phyloP scores from a whole-genome alignment of 371 early-diverging fungal species.

The Mortierella sp. region DNA sequence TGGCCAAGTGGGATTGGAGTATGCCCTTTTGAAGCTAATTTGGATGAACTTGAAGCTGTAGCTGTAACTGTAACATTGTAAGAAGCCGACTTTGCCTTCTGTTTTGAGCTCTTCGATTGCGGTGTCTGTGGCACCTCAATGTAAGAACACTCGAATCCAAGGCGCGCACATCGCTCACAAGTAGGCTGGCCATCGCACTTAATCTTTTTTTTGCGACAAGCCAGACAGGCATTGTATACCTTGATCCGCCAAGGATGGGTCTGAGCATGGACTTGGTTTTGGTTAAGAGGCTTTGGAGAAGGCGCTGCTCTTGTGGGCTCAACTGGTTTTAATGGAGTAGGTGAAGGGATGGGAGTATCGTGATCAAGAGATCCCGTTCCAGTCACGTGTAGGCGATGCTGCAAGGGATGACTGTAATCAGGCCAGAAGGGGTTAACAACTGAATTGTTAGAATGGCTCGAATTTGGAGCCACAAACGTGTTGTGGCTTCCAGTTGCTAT shows the following conservation, averaged over 20 bases:
- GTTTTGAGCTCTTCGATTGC: constrained; percentile 20
- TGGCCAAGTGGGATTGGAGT: background rate
- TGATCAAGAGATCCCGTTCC: background rate
- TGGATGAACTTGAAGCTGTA: background rate
- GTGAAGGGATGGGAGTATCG: background rate
- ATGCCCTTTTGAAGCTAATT: background rate
- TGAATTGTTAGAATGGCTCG: background rate
- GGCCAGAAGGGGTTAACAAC: constrained; percentile 31
- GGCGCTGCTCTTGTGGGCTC: constrained; percentile 11
- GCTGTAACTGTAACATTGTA: background rate
- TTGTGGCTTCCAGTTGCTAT: background rate
- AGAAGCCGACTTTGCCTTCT: constrained; percentile 18
- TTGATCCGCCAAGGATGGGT: constrained; percentile 57
- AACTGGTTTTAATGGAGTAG: background rate
- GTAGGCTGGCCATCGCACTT: constrained; percentile 76
- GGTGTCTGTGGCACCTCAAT: constrained; percentile 46
- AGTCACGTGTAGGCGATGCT: constrained; percentile 12
- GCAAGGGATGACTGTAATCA: constrained; percentile 31
- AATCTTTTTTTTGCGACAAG: constrained; percentile 74
- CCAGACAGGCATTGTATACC: constrained; percentile 55
- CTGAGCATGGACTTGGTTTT: constrained; percentile 54
- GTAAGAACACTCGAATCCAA: constrained; percentile 62
- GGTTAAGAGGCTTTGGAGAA: constrained; percentile 27
- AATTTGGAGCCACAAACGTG: background rate
- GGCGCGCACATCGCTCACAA: constrained; percentile 71